Base-by-base conservation (phyloP, 2,329 filamentous ascomycete species). In the Fusarium albidum region DNA sequence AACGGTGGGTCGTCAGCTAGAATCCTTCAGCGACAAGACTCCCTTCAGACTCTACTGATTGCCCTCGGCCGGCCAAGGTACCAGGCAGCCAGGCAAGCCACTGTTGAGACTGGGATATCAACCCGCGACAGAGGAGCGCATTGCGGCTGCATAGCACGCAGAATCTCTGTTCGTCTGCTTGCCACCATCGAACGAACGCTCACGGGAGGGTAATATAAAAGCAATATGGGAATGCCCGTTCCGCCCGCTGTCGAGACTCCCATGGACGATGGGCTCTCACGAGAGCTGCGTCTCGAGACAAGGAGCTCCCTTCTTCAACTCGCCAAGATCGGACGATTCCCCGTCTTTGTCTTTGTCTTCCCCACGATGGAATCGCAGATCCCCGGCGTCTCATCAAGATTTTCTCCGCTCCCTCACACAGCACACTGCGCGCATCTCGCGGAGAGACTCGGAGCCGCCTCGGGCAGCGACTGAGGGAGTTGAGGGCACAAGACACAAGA, bases 381-480 rank as follows among this genome's bases (percentile, higher is more conserved):
- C 52, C 45, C 49, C 46, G 47, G 43, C 44, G 49, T 44, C 29
- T 50, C 37, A 50, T 49, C 39, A 28, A 18, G 46, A 56, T 59
- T 33, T n/a, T 43, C 39, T 35, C 47, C n/a, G 14, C 21, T 38
- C 40, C 42, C 38, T 43, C 35, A 27, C 17, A 41, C 39, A 41
- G 39, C 35, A 27, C 17, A 41, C 39, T 37, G 39, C 8, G 34
- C 41, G 13, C 27, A 53, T 43, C 31, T 45, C 49, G 39, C 55
- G 61, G 64, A 65, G 55, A 63, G 55, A 65, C 14, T 67, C 64
- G 64, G 61, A 63, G 52, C 46, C 59, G 47, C 42, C 35, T 58
- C 53, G 44, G 49, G 21, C 31, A 52, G 38, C 37, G 39, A 21
- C 44, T 35, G 52, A 51, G 46, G 54, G n/a, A n/a, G n/a, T n/a